Evolutionary conservation across 345 rosid species (phyloP).

Genomic region (Zanthoxylum bungeanum): DNA sequence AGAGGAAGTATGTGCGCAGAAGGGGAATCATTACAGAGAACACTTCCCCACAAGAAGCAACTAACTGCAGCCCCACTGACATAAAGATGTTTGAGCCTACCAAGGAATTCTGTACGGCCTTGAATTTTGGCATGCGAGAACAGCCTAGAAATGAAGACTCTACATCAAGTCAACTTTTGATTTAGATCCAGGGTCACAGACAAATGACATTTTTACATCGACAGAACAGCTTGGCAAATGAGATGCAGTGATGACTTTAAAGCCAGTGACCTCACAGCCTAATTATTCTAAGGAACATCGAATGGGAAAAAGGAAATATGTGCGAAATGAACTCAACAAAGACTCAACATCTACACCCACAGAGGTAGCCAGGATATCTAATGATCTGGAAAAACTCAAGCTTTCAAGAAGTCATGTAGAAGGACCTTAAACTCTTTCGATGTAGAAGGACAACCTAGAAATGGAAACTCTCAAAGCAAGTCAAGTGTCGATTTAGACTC

Average conservation of each 20-base stretch:
- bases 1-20: constrained; percentile 52
- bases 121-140: constrained; percentile 39
- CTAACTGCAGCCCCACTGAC: constrained; percentile 27
- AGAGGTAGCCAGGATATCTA: constrained; percentile 30
- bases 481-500: constrained; percentile 17
- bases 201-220: constrained; percentile 19
- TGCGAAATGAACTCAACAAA: constrained; percentile 25
- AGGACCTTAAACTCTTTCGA: too few relatives aligned
- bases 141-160: constrained; percentile 15
- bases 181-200: constrained; percentile 19
- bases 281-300: constrained; percentile 30
- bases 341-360: constrained; percentile 21
- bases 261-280: constrained; percentile 32
- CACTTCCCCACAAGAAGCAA: constrained; percentile 27
- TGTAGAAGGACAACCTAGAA: constrained; percentile 19
- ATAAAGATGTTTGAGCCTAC: constrained; percentile 22
- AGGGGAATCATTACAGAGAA: constrained; percentile 26
- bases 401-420: constrained; percentile 45
- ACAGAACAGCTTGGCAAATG: constrained; percentile 17
- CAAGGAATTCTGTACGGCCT: constrained; percentile 49
- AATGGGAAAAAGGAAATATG: constrained; percentile 54
- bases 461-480: constrained; percentile 13
- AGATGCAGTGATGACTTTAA: constrained; percentile 31
- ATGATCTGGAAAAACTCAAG: constrained; percentile 20
- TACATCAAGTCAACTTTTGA: constrained; percentile 11